Evolutionary conservation across 176 grass and related monocot species (phyloP), one percentile per base, ranked within the genome.

Genomic region (Zizania latifolia): DNA sequence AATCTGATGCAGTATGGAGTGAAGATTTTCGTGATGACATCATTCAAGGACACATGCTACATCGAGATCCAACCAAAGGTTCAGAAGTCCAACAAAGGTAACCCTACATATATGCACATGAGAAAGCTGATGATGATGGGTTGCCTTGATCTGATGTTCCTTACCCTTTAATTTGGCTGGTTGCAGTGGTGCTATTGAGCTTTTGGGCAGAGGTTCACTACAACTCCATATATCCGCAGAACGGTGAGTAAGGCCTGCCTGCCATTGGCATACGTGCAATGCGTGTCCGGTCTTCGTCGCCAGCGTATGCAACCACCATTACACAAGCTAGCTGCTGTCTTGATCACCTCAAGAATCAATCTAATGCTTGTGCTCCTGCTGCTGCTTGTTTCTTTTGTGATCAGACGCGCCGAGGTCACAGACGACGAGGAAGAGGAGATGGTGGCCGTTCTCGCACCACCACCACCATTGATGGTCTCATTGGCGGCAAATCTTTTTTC

Each of bases 121-220:
- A n/a, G n/a, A n/a, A n/a, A n/a, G n/a, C n/a, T n/a, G n/a, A 53
- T 53, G 48, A 53, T 53, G 48, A 53, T 8, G 10, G 48, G 3
- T 53, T 53, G 48, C 19, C 48, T 22, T 53, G 48, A 53, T 53
- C 48, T 53, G 48, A 53, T 53, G 13, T 10, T n/a, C 26, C 58
- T n/a, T n/a, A n/a, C n/a, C 63, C 69, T 32, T 54, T 30, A n/a
- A n/a, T n/a, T 19, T 2, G 53, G 17, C 56, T n/a, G 55, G 10
- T 65, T 82, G 70, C 81, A 97, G 94, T 97, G 68, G 68, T 97
- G 59, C 86, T 97, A 59, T 81, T 97, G 81, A 97, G 94, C 83
- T 97, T 97, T 76, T 97, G 94, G 94, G 94, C 94, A 2, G 94
- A 97, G 91, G 94, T 97, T 73, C 94, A 97, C 78, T 97, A 97